These are phyloP conservation scores for Pyrenopolyporus hunteri DNA, from an alignment of 495 filamentous ascomycete species.

Conservation along the genomic window DNA sequence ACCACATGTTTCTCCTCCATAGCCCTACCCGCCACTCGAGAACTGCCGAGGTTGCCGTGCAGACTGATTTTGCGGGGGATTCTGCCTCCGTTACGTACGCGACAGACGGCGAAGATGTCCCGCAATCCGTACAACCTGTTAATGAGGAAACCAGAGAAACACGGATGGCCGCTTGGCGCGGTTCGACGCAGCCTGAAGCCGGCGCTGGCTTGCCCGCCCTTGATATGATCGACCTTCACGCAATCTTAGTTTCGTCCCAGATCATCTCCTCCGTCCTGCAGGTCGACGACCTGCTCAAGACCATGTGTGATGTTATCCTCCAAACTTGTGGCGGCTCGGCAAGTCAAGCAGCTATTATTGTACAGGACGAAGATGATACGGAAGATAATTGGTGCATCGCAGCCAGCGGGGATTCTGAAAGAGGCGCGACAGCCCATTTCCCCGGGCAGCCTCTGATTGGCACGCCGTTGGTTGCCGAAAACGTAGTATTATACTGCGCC, in stretches of 20 bases:
- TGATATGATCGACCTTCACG: conserved; percentile 87
- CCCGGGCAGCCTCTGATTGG: conserved; percentile 71
- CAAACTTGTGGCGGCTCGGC: conserved; percentile 82
- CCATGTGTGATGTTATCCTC: conserved; percentile 89
- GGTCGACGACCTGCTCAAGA: conserved; percentile 81
- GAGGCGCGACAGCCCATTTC: conserved; percentile 65
- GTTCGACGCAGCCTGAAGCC: conserved; percentile 53
- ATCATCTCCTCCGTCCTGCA: conserved; percentile 88
- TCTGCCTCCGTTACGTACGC: conserved; percentile 62
- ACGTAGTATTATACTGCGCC: conserved; percentile 80
- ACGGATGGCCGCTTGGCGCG: conserved; percentile 69
- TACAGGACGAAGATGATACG: conserved; percentile 67
- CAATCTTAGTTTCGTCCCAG: conserved; percentile 86
- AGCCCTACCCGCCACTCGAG: conserved; percentile 65
- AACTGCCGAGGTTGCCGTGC: conserved; percentile 71
- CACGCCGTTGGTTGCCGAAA: conserved; percentile 68
- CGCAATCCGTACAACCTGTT: conserved; percentile 51
- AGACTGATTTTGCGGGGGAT: conserved; percentile 73
- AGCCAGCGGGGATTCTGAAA: conserved; percentile 73
- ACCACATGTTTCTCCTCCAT: conserved; percentile 74
- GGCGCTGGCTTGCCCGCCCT: conserved; percentile 60
- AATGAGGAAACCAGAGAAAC: conserved; percentile 63
- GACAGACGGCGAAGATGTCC: conserved; percentile 60
- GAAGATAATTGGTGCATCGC: conserved; percentile 72
- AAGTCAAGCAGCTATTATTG: conserved; percentile 77